phyloP scores from a whole-genome alignment of 108 stramenopile species.

The Chaetoceros muelleri region DNA sequence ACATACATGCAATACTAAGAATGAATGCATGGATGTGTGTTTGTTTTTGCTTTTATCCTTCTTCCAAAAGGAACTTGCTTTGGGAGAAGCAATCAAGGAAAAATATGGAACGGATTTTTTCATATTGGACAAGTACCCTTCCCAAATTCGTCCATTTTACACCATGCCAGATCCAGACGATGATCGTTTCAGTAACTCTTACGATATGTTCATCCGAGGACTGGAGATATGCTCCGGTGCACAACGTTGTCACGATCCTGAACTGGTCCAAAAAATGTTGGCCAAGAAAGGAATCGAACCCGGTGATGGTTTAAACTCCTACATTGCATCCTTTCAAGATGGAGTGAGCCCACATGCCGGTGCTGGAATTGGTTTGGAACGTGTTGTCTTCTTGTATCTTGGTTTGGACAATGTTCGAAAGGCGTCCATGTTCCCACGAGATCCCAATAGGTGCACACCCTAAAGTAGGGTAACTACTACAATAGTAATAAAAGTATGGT shows the following conservation, averaged over 20 bases:
- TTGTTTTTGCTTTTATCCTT: not conserved
- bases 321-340: conserved; percentile 86
- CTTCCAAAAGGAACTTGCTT: conserved; percentile 63
- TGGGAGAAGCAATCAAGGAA: conserved; percentile 85
- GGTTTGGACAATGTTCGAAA: conserved; percentile 96
- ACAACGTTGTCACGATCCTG: conserved; percentile 89
- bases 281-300: conserved; percentile 80
- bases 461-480: conserved; percentile 24
- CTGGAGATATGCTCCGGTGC: conserved; percentile 98
- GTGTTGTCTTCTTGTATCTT: conserved; percentile 93
- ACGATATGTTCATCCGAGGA: conserved; percentile 94
- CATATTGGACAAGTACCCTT: conserved; percentile 94
- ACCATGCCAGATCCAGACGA: conserved; percentile 95
- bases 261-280: conserved; percentile 52
- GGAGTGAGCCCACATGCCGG: conserved; percentile 90
- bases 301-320: conserved; percentile 64
- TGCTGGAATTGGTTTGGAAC: conserved; percentile 92
- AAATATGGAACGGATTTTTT: conserved; percentile 95
- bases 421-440: conserved; percentile 97
- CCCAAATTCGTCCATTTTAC: conserved; percentile 90
- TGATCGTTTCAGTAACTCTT: conserved; percentile 81
- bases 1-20: not conserved
- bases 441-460: conserved; percentile 90
- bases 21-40: no score
- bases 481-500: not conserved